Evolutionary conservation across 169 alveolate species (phyloP).

Genomic region (Plasmodium gaboni): DNA sequence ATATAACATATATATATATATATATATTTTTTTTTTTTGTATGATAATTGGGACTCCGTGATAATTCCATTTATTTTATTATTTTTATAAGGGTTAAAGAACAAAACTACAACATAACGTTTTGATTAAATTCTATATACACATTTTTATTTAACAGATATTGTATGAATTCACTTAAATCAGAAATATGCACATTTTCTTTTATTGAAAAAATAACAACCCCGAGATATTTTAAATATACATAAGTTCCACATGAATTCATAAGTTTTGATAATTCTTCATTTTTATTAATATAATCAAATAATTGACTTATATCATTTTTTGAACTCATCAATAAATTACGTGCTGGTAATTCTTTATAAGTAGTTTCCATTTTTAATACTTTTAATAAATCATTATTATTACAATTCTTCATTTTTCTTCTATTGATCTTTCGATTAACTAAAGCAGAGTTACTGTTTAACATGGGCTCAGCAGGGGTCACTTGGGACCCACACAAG

Average conservation of each 20-base stretch:
- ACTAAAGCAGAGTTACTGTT: not conserved
- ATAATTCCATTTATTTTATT: not conserved
- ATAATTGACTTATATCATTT: slow-evolving; percentile 23
- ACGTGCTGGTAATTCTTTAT: slow-evolving; percentile 36
- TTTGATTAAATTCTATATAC: slow-evolving; percentile 53
- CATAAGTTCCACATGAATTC: slow-evolving; percentile 37
- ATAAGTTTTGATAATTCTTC: slow-evolving; percentile 39
- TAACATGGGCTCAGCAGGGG: not conserved
- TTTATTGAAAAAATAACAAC: slow-evolving; percentile 41
- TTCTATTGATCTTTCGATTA: slow-evolving; percentile 3
- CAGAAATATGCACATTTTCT: slow-evolving; percentile 21
- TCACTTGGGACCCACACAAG: not conserved
- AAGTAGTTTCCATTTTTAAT: slow-evolving; percentile 29
- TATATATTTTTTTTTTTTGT: not conserved
- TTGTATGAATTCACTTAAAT: slow-evolving; percentile 22
- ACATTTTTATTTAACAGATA: slow-evolving; percentile 31
- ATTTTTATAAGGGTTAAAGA: not conserved
- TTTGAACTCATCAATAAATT: slow-evolving; percentile 56
- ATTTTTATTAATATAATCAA: slow-evolving; percentile 24
- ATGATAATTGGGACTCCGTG: not conserved
- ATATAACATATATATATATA: not conserved
- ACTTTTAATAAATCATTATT: slow-evolving; percentile 20
- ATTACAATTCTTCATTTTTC: slow-evolving; percentile 9
- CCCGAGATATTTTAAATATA: slow-evolving; percentile 29
- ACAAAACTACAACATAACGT: not conserved